Percentiles rank a stretch among this genome's conserved stretches.
phyloP scores from a whole-genome alignment of 306 rosid species.

The Ormosia emarginata region DNA sequence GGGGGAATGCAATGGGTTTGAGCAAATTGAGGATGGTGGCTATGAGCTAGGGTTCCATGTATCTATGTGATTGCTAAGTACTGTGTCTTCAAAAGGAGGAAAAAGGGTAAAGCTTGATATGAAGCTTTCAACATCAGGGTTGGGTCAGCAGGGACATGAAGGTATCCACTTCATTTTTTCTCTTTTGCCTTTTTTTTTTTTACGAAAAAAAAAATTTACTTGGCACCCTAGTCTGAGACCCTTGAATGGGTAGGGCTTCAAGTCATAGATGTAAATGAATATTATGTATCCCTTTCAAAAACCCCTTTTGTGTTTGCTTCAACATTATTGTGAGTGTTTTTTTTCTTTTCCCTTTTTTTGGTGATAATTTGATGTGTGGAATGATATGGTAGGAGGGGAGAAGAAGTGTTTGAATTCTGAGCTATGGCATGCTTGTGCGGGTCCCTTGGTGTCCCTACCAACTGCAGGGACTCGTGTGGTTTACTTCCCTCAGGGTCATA shows the following conservation, averaged over 20 bases:
- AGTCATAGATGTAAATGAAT: not conserved
- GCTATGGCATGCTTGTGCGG: slow-evolving; percentile 93
- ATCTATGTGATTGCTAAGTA: slow-evolving; percentile 21
- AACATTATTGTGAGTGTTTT: slow-evolving; percentile 3
- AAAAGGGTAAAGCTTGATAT: slow-evolving; percentile 48
- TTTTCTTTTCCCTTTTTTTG: not conserved
- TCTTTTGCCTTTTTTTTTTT: not conserved
- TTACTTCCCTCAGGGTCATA: slow-evolving; percentile 87
- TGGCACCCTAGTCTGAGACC: not conserved
- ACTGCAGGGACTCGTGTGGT: slow-evolving; percentile 72
- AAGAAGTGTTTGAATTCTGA: slow-evolving; percentile 87
- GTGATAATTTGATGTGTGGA: slow-evolving; percentile 20
- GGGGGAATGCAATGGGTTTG: slow-evolving; percentile 35
- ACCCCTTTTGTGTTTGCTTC: slow-evolving; percentile 8
- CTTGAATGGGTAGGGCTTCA: slow-evolving; percentile 24
- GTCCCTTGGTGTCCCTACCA: slow-evolving; percentile 82
- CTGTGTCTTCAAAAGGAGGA: slow-evolving; percentile 10
- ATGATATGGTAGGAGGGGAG: slow-evolving; percentile 53
- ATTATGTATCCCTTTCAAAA: slow-evolving; percentile 25
- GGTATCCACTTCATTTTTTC: slow-evolving; percentile 41
- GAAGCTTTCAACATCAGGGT: slow-evolving; percentile 88
- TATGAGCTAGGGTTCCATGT: slow-evolving; percentile 46
- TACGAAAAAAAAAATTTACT: not conserved
- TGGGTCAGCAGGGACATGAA: slow-evolving; percentile 80
- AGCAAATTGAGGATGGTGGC: slow-evolving; percentile 14